phyloP scores from a whole-genome alignment of 2,329 filamentous ascomycete genomes.

The Epichloe baconii region DNA sequence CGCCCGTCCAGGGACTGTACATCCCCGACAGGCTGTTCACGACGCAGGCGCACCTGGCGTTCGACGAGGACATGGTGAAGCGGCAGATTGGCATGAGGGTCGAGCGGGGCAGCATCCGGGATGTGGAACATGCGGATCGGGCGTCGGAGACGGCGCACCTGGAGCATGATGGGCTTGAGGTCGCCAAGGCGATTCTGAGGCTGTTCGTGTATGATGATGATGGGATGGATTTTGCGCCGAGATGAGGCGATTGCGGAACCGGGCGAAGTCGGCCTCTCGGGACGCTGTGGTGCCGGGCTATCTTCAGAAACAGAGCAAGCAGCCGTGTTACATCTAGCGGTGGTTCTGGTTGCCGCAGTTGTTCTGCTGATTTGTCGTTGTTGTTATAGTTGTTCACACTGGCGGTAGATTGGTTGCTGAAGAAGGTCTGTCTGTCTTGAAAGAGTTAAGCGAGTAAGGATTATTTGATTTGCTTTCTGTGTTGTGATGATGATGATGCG shows the following conservation, averaged over 20 bases:
- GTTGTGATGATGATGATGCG: too few species aligned
- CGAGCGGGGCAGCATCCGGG: slow-evolving; percentile 47
- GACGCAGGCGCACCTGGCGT: slow-evolving; percentile 70
- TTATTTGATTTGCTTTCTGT: too few species aligned
- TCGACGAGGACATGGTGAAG: slow-evolving; percentile 53
- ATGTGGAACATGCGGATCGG: slow-evolving; percentile 46
- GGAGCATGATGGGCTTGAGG: slow-evolving; percentile 56
- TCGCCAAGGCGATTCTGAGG: slow-evolving; percentile 53
- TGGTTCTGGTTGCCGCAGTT: too few species aligned
- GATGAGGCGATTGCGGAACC: background rate
- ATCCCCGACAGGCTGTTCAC: slow-evolving; percentile 50
- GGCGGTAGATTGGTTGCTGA: too few species aligned
- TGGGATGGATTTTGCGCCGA: slow-evolving; percentile 6
- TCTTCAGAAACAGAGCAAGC: too few species aligned
- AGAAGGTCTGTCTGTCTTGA: too few species aligned
- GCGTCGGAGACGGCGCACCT: slow-evolving; percentile 47
- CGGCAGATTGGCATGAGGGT: slow-evolving; percentile 50
- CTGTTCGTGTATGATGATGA: slow-evolving; percentile 38
- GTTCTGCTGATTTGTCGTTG: too few species aligned
- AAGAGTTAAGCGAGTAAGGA: too few species aligned
- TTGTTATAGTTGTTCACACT: too few species aligned
- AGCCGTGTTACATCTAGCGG: too few species aligned
- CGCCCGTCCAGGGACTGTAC: slow-evolving; percentile 64
- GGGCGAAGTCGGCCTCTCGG: too few species aligned
- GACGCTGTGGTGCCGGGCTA: too few species aligned